These are phyloP conservation scores for Quercus tomentella DNA, from an alignment of 331 rosid genomes.

Conservation along the genomic window DNA sequence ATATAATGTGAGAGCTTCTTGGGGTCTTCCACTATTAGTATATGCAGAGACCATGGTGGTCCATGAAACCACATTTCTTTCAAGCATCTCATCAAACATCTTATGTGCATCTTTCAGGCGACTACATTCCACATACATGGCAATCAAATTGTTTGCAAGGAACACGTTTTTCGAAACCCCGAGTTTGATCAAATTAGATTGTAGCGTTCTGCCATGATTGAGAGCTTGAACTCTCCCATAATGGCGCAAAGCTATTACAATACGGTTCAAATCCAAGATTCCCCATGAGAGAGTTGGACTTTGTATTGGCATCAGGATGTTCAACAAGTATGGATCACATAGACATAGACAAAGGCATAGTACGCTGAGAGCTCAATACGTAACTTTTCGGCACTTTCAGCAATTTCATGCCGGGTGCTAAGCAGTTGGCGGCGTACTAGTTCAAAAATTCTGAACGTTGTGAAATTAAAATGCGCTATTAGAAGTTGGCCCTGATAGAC, in stretches of 20 bases:
- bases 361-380: too few relatives aligned
- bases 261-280: slow-evolving; percentile 35
- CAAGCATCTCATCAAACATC: slow-evolving; percentile 72
- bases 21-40: slow-evolving; percentile 51
- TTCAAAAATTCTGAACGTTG: too few relatives aligned
- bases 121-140: slow-evolving; percentile 36
- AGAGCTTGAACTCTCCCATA: slow-evolving; percentile 43
- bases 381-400: too few relatives aligned
- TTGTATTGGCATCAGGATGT: neutral
- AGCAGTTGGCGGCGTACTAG: too few relatives aligned
- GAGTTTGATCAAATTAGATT: slow-evolving; percentile 47
- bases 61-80: slow-evolving; percentile 57
- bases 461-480: too few relatives aligned
- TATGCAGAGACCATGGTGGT: slow-evolving; percentile 73
- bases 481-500: too few relatives aligned
- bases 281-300: slow-evolving; percentile 1
- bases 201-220: slow-evolving; percentile 55
- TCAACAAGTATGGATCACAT: neutral
- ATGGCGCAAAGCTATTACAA: slow-evolving; percentile 49
- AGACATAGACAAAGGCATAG: too few relatives aligned
- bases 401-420: too few relatives aligned
- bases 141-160: slow-evolving; percentile 52
- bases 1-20: slow-evolving; percentile 47
- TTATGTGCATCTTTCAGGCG: slow-evolving; percentile 39
- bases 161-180: slow-evolving; percentile 46